A percentile compares a stretch with the other conserved stretches of the same genome.
Evolutionary conservation across 305 asterid genomes (phyloP).

Genomic region (Solanum chacoense): DNA sequence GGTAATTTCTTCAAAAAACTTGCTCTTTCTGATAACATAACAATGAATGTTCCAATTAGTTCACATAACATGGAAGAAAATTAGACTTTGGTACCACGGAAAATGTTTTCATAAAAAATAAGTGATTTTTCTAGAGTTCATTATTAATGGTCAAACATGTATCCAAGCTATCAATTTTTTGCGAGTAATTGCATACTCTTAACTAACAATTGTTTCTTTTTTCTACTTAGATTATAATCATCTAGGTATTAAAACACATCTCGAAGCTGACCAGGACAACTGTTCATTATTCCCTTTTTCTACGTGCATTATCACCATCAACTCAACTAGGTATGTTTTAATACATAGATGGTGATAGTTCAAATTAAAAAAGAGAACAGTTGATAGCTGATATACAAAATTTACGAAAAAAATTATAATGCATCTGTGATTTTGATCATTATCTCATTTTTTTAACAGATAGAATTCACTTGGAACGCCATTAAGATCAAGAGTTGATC

Average conservation of each 20-base stretch:
- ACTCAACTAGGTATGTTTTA: neutral
- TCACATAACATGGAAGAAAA: neutral
- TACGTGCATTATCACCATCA: neutral
- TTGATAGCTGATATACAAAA: neutral
- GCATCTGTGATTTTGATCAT: neutral
- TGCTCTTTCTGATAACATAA: neutral
- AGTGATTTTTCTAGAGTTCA: neutral
- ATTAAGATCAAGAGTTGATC: neutral
- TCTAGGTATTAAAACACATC: neutral
- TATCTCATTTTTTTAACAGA: neutral
- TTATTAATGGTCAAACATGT: neutral
- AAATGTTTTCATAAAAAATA: neutral
- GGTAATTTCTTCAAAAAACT: neutral
- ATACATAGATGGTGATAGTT: neutral
- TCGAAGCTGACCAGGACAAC: accelerated
- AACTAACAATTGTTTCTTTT: neutral
- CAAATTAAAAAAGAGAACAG: neutral
- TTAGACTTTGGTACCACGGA: neutral
- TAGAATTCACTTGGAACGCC: neutral
- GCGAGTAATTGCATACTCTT: neutral
- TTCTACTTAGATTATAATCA: neutral
- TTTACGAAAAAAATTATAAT: too few relatives aligned
- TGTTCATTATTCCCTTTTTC: neutral
- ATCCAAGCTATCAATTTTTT: too few relatives aligned
- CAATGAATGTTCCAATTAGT: neutral